Base-by-base conservation (phyloP, 495 filamentous ascomycete species). In the Neurospora hispaniola region DNA sequence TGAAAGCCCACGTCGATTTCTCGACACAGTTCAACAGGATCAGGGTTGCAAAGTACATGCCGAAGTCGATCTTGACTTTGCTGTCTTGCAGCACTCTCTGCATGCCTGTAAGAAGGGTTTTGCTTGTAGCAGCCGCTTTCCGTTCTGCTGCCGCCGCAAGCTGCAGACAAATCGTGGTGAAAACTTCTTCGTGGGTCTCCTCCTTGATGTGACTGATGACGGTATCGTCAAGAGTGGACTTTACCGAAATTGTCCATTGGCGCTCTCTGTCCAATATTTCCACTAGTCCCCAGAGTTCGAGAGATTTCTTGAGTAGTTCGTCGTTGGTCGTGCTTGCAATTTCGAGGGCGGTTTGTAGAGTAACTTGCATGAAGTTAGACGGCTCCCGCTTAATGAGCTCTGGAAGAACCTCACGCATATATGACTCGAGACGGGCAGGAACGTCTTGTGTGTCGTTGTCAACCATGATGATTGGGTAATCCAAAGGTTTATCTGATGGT, bases 1-100 rank as follows among this genome's bases (percentile, higher is more conserved):
- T 90, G 84, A 92, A 94, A 0, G 92, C 86, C 90, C 92, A 94
- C 70, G 89, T 91, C n/a, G 91, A 91, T 78, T 93, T 91, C 81
- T 96, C 93, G 11, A 94, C 87, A 72, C 91, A 93, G 79, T 91
- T 92, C 44, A 96, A 83, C 20, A 95, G 85, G 43, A 96, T 87
- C 72, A 95, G 81, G 14, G 90, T 88, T 5, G 90, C 88, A 18
- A 95, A 83, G 80, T 92, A 94, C 62, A 91, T 93, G 76, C 90
- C 89, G 73, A 94, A 93, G 48, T 83, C 82, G 76, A 88, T 87
- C 73, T 86, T 90, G 54, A 85, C 87, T 80, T 93, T 90, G 78
- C 89, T 88, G 62, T 91, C 89, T 74, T 91, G 90, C n/a, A 95
- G 82, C 4, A 93, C 84, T 10, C 90, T 88, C 78, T 95, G 92